A percentile compares a stretch with the other conserved stretches of the same genome.
Conservation (phyloP, 345 rosid genomes). For the Triadica sebifera region DNA sequence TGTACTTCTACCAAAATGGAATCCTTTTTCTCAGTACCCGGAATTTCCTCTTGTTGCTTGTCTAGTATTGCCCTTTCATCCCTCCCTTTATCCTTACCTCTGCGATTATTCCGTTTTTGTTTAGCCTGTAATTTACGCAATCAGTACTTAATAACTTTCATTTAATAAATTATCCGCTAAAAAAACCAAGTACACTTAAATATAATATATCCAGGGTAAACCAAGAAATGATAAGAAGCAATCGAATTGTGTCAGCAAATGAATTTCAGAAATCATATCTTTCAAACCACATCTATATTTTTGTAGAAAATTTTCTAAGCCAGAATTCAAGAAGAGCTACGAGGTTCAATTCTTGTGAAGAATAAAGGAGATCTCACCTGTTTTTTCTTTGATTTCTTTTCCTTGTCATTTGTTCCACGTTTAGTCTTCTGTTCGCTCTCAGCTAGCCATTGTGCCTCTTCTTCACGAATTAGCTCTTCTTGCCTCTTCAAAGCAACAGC, state of each 20-base stretch:
- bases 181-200: background rate
- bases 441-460: conserved; percentile 81
- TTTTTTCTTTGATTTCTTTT: conserved; percentile 87
- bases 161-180: background rate
- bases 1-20: conserved; percentile 40
- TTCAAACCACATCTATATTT: background rate
- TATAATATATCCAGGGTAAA: background rate
- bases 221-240: background rate
- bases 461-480: conserved; percentile 95
- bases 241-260: background rate
- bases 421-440: conserved; percentile 79
- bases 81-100: conserved; percentile 74
- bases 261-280: background rate
- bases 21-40: conserved; percentile 45
- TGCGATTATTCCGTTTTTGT: conserved; percentile 84
- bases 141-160: background rate
- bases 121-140: conserved; percentile 49
- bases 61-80: conserved; percentile 53
- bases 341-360: conserved; percentile 2
- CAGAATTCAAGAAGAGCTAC: background rate
- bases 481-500: conserved; percentile 89
- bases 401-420: conserved; percentile 67
- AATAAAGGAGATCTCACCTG: conserved; percentile 43
- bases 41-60: conserved; percentile 44
- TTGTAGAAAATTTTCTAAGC: background rate